Base-by-base conservation (phyloP, 495 filamentous ascomycete genomes). In the Annulohypoxylon bovei region DNA sequence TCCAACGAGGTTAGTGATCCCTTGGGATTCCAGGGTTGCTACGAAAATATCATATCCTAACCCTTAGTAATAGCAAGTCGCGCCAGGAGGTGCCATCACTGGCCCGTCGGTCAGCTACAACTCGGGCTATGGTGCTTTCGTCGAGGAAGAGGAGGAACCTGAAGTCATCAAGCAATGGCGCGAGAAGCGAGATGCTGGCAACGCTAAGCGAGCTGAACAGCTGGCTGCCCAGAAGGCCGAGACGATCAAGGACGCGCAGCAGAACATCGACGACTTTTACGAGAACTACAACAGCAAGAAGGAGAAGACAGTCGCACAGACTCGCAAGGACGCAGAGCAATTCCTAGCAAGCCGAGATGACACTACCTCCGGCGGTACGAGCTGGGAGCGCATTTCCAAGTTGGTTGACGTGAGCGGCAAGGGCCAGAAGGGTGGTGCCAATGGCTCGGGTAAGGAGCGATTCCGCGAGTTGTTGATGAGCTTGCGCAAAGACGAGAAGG, bases 231-330 rank as follows among this genome's bases (percentile, higher is more conserved):
- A 92, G 80, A 96, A 96, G 75, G 85, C 83, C 27, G 88, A 93
- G 77, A 97, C 93, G 6, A 81, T 97, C 75, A 88, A 90, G 78
- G 92, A 92, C 68, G 96, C 96, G 37, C 93, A 90, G 65, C 84
- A 91, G 72, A 91, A 93, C 77, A 94, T 98, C 63, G 95, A 99
- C 74, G 96, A 97, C 74, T 99, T 99, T 84, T 99, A 99, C 83
- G 93, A 97, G 78, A 97, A 97, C 78, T 99, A 99, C 87, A 97
- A 97, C 82, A 90, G 90, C 76, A 97, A 97, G 83, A 92, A 94
- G 74, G 95, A 98, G 72, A 98, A 98, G 86, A 85, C 80, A 61
- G 88, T 97, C 68, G 86, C 89, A 40, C 91, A 94, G 82, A 93
- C 96, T 32, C 86, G 90, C 66, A 86, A 89, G 72, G 96, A 98